Evolutionary conservation across 106 monocot species (phyloP), one percentile per base, ranked within the genome.

Genomic region (Platanthera guangdongensis): DNA sequence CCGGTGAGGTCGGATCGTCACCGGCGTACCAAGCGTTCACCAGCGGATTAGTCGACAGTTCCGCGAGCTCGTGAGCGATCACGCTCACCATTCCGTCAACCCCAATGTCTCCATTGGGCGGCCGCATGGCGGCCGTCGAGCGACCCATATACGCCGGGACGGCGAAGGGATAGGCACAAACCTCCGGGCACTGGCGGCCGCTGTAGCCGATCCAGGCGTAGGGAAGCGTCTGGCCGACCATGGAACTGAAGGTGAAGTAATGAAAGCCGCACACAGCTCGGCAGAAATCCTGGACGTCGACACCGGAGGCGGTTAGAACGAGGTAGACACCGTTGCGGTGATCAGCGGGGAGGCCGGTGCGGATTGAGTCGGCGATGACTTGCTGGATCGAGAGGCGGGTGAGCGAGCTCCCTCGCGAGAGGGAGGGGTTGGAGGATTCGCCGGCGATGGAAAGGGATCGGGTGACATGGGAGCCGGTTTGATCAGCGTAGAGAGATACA

Each of bases 1-100:
- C 89, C 19, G 92, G 92, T 50, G 88, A 82, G 49, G 88, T 86
- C 48, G 88, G 92, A 69, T 92, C 92, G 76, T 88, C 88, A 2
- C 92, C 92, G 65, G 92, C 92, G 79, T 92, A 92, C 92, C 92
- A 92, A 7, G 92, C 86, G 76, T 89, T 92, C 51, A 87, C 85
- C 54, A 92, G 73, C 45, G 92, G 92, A 76, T 92, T 88, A 15
- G 88, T 81, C n/a, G 92, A 25, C 71, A 92, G 78, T 81, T 92
- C 92, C 4, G 88, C 92, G 71, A 92, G 83, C 83, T 92, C 88
- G 76, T 89, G 92, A 75, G 80, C 88, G 8, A 92, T 77, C 64
- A 88, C 83, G 76, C 92, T 89, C 63, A 92, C 79, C 92, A 89
- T 92, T 30, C 92, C 92, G 64, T 88, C 92, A 15, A 83, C 84